These are phyloP conservation scores for Suillus occidentalis DNA, from an alignment of 768 basidiomycete species.

Conservation along the genomic window DNA sequence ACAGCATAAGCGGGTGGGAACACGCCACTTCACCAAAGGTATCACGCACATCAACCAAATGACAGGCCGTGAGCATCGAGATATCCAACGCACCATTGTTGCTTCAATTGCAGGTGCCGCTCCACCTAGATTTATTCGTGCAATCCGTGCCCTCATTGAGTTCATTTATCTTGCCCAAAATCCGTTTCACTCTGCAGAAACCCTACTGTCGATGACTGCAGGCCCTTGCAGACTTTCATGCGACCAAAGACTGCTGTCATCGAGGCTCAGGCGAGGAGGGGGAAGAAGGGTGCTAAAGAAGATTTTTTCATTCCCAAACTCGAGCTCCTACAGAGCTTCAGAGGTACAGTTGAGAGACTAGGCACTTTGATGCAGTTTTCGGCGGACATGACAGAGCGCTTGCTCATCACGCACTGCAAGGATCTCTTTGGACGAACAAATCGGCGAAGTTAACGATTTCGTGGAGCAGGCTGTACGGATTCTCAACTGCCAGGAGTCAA, in stretches of 20 bases:
- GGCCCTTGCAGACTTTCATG: slow-evolving; percentile 1
- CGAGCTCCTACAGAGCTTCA: no score
- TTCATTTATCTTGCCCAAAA: slow-evolving; percentile 38
- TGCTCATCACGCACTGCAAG: no score
- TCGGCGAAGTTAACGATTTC: no score
- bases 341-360: no score
- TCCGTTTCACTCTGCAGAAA: slow-evolving; percentile 17
- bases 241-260: not conserved
- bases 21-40: slow-evolving; percentile 38
- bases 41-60: slow-evolving; percentile 41
- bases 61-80: slow-evolving; percentile 38
- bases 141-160: slow-evolving; percentile 36
- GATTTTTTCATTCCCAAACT: no score
- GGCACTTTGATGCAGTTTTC: no score
- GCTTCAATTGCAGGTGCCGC: slow-evolving; percentile 34
- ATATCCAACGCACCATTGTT: slow-evolving; percentile 38
- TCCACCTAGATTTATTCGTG: slow-evolving; percentile 26
- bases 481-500: no score
- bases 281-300: slow-evolving; percentile 11
- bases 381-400: no score
- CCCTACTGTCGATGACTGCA: not conserved
- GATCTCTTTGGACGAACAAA: no score
- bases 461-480: no score
- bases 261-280: not conserved
- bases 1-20: slow-evolving; percentile 36